Percentiles rank a stretch among this genome's conserved stretches.
Conservation (phyloP, 2,329 filamentous ascomycete species). For the Epichloe typhina region DNA sequence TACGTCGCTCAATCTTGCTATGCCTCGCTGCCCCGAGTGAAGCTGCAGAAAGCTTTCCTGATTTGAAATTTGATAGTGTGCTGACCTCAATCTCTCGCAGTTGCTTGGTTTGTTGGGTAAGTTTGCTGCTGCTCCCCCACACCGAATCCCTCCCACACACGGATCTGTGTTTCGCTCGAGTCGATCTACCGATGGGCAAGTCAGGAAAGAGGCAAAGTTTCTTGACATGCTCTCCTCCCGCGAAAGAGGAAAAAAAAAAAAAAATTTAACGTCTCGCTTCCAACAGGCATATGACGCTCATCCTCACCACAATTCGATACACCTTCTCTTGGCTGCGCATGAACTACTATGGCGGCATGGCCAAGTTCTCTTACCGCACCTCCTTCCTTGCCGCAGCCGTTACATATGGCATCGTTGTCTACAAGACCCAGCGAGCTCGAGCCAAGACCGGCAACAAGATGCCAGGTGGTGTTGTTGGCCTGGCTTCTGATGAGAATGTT, state of each 20-base stretch:
- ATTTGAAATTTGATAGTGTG: not conserved
- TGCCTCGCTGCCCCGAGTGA: not conserved
- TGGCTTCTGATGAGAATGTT: conserved; percentile 86
- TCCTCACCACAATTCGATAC: conserved; percentile 75
- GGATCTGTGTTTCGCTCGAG: not conserved
- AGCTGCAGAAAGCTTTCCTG: not conserved
- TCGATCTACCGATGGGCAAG: not conserved
- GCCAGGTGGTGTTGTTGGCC: conserved; percentile 45
- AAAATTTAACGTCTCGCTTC: conserved; percentile 9
- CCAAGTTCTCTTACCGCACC: conserved; percentile 74
- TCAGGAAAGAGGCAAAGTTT: not conserved
- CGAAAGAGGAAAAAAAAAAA: too few relatives aligned
- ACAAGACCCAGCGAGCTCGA: conserved; percentile 87
- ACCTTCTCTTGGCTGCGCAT: conserved; percentile 74
- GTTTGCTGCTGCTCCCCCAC: conserved; percentile 24
- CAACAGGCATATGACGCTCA: conserved; percentile 68
- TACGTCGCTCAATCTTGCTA: conserved; percentile 30
- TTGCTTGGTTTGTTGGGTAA: conserved; percentile 74
- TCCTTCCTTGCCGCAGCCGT: conserved; percentile 80
- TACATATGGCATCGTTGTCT: conserved; percentile 96
- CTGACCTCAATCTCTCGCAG: conserved; percentile 29
- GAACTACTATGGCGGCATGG: conserved; percentile 69
- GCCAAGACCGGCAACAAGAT: conserved; percentile 57
- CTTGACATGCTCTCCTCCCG: too few relatives aligned
- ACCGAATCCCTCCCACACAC: conserved; percentile 3